Conservation (phyloP, 2,329 filamentous ascomycete genomes). For the Ustilaginoidea virens region DNA sequence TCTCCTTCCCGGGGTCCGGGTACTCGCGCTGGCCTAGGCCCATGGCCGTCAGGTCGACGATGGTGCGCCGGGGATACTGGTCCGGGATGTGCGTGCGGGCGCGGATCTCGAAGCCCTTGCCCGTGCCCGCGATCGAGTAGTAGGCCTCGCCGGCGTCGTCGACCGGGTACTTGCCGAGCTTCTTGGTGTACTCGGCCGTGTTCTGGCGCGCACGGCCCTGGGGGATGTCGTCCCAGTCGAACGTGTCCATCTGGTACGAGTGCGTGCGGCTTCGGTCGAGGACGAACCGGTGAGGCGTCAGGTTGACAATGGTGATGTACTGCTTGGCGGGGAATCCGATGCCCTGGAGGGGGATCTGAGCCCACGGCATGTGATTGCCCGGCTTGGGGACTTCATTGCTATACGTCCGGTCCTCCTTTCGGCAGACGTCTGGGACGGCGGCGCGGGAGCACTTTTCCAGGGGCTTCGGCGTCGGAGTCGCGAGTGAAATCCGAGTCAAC, state of each 20-base stretch:
- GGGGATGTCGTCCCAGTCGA: constrained; percentile 17
- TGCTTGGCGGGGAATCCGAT: constrained; percentile 8
- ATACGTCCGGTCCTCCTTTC: constrained; percentile 4
- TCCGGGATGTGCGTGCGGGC: constrained; percentile 15
- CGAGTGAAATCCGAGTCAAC: neutral
- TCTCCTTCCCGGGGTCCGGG: constrained; percentile 14
- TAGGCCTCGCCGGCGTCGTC: constrained; percentile 18
- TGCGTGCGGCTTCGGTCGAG: constrained; percentile 12
- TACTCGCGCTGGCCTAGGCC: constrained; percentile 18
- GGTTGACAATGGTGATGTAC: constrained; percentile 19
- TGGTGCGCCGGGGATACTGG: constrained; percentile 11
- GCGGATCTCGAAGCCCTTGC: constrained; percentile 15
- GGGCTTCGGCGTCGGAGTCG: neutral
- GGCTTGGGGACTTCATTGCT: constrained; percentile 2
- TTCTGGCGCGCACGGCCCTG: constrained; percentile 17
- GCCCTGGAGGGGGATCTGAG: constrained; percentile 1
- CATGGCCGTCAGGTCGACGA: constrained; percentile 17
- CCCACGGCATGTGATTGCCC: constrained; percentile 6
- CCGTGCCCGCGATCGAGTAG: constrained; percentile 14
- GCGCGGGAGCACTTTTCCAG: neutral
- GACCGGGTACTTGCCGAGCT: constrained; percentile 5
- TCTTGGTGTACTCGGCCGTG: constrained; percentile 11
- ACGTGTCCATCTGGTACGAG: constrained; percentile 16
- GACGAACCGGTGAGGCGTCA: constrained; percentile 16
- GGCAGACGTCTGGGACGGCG: constrained; percentile 2